These are phyloP conservation scores for Pyricularia sp. DNA, from an alignment of 2,329 filamentous ascomycete species.

Conservation along the genomic window DNA sequence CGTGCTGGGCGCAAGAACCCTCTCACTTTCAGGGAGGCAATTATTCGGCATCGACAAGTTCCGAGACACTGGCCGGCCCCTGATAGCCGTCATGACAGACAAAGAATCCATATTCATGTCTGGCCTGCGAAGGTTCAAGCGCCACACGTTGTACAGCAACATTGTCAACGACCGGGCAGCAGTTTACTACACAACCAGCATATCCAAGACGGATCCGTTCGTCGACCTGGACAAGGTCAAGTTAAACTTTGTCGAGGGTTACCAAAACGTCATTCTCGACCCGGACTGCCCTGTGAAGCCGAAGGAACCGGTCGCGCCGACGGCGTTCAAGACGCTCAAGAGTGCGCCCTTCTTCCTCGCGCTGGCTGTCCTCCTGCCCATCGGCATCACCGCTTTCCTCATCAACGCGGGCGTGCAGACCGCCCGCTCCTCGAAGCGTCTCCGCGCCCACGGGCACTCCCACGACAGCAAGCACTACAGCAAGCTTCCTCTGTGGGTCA, in stretches of 20 bases:
- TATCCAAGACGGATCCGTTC: slow-evolving; percentile 68
- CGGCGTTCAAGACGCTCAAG: slow-evolving; percentile 22
- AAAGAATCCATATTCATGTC: slow-evolving; percentile 75
- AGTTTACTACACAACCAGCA: slow-evolving; percentile 69
- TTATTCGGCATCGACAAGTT: slow-evolving; percentile 81
- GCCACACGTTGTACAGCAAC: slow-evolving; percentile 72
- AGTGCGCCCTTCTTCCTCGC: slow-evolving; percentile 22
- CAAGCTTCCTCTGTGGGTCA: slow-evolving; percentile 56
- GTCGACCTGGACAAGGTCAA: slow-evolving; percentile 52
- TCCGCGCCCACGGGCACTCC: slow-evolving; percentile 62
- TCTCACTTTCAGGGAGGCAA: slow-evolving; percentile 76
- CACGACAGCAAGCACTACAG: slow-evolving; percentile 59
- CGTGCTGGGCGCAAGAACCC: slow-evolving; percentile 63
- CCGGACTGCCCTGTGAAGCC: slow-evolving; percentile 40
- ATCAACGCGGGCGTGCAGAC: slow-evolving; percentile 68
- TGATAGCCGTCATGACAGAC: slow-evolving; percentile 73
- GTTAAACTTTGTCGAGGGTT: slow-evolving; percentile 61
- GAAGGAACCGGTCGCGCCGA: neutral
- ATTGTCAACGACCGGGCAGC: slow-evolving; percentile 75
- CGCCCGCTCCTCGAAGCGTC: slow-evolving; percentile 58
- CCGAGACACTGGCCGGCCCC: slow-evolving; percentile 64
- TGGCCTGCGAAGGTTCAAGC: slow-evolving; percentile 61
- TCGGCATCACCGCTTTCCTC: slow-evolving; percentile 53
- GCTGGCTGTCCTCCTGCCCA: slow-evolving; percentile 65
- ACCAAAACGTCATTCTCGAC: slow-evolving; percentile 65